Conservation (phyloP, 2,329 filamentous ascomycete genomes). For the Tolypocladium amazonense region DNA sequence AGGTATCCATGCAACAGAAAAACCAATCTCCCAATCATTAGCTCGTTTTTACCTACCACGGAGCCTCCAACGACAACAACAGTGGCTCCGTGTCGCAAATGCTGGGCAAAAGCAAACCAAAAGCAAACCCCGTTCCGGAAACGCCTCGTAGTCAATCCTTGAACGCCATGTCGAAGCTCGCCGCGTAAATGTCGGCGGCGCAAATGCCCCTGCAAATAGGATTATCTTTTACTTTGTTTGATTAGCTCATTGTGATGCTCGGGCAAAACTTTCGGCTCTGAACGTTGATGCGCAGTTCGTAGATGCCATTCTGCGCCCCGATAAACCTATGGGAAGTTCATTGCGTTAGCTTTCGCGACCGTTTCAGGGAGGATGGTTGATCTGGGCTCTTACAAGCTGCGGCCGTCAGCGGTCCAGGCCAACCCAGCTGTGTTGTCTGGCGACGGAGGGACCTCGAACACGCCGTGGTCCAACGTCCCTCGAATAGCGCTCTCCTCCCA, state of each 20-base stretch:
- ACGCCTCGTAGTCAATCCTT: neutral
- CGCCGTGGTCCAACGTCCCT: slow-evolving; percentile 25
- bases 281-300: slow-evolving; percentile 60
- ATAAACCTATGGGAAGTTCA: slow-evolving; percentile 35
- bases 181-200: neutral
- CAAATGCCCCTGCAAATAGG: neutral
- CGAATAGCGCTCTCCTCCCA: slow-evolving; percentile 27
- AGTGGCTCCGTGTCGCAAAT: neutral
- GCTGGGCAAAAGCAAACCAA: neutral
- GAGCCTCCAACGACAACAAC: neutral
- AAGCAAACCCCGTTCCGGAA: neutral
- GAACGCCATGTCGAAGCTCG: neutral
- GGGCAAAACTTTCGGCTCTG: slow-evolving; percentile 49
- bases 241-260: slow-evolving; percentile 41
- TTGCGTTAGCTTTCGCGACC: neutral
- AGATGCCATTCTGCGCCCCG: slow-evolving; percentile 62
- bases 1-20: slow-evolving; percentile 3
- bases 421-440: slow-evolving; percentile 51
- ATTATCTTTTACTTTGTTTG: neutral
- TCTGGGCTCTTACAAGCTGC: slow-evolving; percentile 38
- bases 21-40: neutral
- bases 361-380: neutral
- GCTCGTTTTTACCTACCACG: neutral
- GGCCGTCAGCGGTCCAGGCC: slow-evolving; percentile 52
- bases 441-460: slow-evolving; percentile 32